Evolutionary conservation across 2,329 filamentous ascomycete genomes (phyloP), one percentile per base, ranked within the genome.

Genomic region (Claviceps arundinis): DNA sequence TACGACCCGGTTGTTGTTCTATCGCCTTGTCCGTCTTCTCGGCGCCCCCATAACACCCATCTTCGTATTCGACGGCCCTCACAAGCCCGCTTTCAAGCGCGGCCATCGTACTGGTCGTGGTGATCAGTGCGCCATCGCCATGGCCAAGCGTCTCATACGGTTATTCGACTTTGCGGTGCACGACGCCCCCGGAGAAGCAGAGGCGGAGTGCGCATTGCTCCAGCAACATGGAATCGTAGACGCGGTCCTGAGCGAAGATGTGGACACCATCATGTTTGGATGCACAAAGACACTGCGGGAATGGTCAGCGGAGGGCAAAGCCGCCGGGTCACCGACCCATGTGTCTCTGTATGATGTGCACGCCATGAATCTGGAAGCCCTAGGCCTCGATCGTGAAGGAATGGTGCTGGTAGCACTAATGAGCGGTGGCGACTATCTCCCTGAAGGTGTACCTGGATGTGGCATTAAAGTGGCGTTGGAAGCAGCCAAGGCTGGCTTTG

Each of bases 241-340:
- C 66, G 91, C 88, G 0, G 93, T 97, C 1, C 74, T 98, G 60
- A 96, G 88, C 65, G 90, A 98, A 65, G 93, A 98, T 72, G 89
- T 96, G 44, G 93, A 98, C 64, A 93, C 91, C 2, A 79, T 97
- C 61, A 97, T 97, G 91, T 97, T 97, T 69, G 93, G 93, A 1
- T 93, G 89, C 56, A 82, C 79, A 0, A 70, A 81, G 40, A 91
- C 86, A 0, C 70, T 96, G 43, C 78, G 89, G 49, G 91, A 89
- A 60, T 96, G 88, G 83, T 87, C 87, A 0, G 77, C 86, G 3
- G 88, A 94, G 62, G 76, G 74, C 13, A 76, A 73, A 45, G 76
- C 73, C n/a, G 71, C 74, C 59, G 86, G 85, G 55, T 72, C 74
- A 0, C 87, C 89, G 0, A 96, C 91, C 0, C 93, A 97, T 62